Evolutionary conservation across 78 protist genomes (phyloP).

Genomic region (Polysphondylium violaceum): DNA sequence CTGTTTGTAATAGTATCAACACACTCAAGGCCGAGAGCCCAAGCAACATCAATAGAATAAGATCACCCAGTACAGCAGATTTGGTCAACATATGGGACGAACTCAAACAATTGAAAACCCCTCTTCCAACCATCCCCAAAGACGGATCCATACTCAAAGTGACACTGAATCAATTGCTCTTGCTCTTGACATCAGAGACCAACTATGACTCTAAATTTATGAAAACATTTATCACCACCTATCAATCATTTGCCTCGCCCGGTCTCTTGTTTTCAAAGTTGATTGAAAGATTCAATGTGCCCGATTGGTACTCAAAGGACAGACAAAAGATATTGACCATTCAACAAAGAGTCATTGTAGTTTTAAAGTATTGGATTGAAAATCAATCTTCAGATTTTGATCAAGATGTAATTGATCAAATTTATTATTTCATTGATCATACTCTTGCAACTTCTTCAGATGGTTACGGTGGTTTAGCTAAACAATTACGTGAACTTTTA

Average conservation of each 20-base stretch:
- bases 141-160: slow-evolving; percentile 33
- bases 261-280: slow-evolving; percentile 43
- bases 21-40: background rate
- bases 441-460: slow-evolving; percentile 20
- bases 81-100: slow-evolving; percentile 68
- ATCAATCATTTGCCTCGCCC: slow-evolving; percentile 74
- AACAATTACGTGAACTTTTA: slow-evolving; percentile 11
- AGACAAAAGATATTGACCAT: slow-evolving; percentile 22
- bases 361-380: slow-evolving; percentile 71
- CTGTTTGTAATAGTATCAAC: slow-evolving; percentile 17
- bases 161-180: slow-evolving; percentile 48
- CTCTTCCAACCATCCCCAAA: slow-evolving; percentile 35
- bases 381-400: slow-evolving; percentile 77
- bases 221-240: slow-evolving; percentile 70
- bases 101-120: slow-evolving; percentile 15
- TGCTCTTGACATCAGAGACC: slow-evolving; percentile 32
- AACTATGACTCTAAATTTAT: slow-evolving; percentile 56
- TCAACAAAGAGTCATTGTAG: slow-evolving; percentile 61
- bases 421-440: slow-evolving; percentile 42
- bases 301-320: slow-evolving; percentile 51
- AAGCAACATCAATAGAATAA: background rate
- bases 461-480: slow-evolving; percentile 44
- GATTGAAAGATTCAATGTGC: slow-evolving; percentile 56
- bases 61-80: slow-evolving; percentile 48
- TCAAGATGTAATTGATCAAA: slow-evolving; percentile 69